Percentiles rank a stretch among this genome's conserved stretches.
Conservation (phyloP, 441 rosid species). For the Adansonia madagascariensis region DNA sequence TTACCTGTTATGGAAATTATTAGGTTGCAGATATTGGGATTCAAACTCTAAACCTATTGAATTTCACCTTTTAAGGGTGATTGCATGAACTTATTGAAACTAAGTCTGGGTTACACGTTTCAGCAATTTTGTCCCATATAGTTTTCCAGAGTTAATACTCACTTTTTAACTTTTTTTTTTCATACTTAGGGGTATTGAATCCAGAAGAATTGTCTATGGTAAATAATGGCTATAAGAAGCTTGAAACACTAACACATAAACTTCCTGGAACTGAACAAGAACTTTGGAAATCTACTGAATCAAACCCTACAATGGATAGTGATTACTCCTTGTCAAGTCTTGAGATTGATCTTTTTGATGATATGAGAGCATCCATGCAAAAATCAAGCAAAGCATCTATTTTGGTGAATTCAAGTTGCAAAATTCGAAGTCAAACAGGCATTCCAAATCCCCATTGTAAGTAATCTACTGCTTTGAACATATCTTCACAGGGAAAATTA, state of each 20-base stretch:
- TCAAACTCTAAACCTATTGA: background rate
- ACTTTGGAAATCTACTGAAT: slow-evolving; percentile 41
- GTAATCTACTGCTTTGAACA: slow-evolving; percentile 20
- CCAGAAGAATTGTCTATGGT: slow-evolving; percentile 61
- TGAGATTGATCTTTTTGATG: slow-evolving; percentile 60
- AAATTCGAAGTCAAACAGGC: slow-evolving; percentile 29
- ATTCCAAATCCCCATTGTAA: slow-evolving; percentile 32
- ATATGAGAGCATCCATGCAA: slow-evolving; percentile 41
- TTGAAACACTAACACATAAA: slow-evolving; percentile 19
- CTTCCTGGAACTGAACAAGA: slow-evolving; percentile 39
- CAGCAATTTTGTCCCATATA: background rate
- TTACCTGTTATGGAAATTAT: background rate
- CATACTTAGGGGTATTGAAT: slow-evolving; percentile 64
- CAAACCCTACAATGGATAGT: slow-evolving; percentile 34
- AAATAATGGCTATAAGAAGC: slow-evolving; percentile 51
- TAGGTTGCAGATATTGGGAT: background rate
- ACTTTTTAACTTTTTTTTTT: background rate
- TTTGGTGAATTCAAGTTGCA: slow-evolving; percentile 24
- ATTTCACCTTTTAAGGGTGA: background rate
- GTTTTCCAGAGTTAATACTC: background rate
- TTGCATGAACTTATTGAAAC: background rate
- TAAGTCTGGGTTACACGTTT: background rate
- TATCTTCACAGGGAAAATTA: background rate
- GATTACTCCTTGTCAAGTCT: slow-evolving; percentile 54
- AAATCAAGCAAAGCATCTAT: slow-evolving; percentile 30